phyloP scores from a whole-genome alignment of 1,284 basidiomycete species.

The Mycosarcoma mackinlayi region DNA sequence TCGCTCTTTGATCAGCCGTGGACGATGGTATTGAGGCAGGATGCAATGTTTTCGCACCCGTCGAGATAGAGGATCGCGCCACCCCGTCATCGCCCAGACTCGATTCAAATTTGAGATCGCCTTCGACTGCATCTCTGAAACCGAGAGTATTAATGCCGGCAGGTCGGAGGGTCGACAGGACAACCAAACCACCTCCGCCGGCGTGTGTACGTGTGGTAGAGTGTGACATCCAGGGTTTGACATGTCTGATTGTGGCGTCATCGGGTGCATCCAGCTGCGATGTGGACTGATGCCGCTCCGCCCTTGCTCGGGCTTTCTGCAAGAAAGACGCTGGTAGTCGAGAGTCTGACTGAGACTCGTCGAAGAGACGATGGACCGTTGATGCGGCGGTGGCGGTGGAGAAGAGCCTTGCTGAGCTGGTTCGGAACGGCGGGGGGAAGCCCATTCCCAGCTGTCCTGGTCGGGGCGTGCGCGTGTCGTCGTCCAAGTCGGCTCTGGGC shows the following conservation, averaged over 20 bases:
- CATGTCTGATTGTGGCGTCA: neutral
- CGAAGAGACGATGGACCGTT: neutral
- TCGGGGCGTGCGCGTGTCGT: conserved; percentile 24
- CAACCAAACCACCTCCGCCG: conserved; percentile 12
- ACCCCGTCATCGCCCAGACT: conserved; percentile 24
- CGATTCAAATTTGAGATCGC: conserved; percentile 13
- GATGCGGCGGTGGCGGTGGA: conserved; percentile 5
- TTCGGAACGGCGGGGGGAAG: conserved; percentile 22
- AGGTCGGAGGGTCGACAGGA: conserved; percentile 23
- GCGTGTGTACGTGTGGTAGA: neutral
- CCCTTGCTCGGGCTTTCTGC: conserved; percentile 22
- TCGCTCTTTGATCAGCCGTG: neutral
- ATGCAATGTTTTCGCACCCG: conserved; percentile 15
- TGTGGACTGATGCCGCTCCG: conserved; percentile 2
- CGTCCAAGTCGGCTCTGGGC: neutral
- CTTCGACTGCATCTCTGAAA: neutral
- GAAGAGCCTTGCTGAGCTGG: conserved; percentile 11
- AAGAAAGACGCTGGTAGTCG: conserved; percentile 2
- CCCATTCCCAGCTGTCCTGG: conserved; percentile 29
- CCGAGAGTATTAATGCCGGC: conserved; percentile 4
- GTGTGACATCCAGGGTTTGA: conserved; percentile 19
- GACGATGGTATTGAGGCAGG: conserved; percentile 6
- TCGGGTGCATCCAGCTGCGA: neutral
- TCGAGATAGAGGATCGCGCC: conserved; percentile 11
- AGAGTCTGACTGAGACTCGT: neutral